phyloP scores from a whole-genome alignment of 805 yeast species.

The Nakazawaea ambrosiae region DNA sequence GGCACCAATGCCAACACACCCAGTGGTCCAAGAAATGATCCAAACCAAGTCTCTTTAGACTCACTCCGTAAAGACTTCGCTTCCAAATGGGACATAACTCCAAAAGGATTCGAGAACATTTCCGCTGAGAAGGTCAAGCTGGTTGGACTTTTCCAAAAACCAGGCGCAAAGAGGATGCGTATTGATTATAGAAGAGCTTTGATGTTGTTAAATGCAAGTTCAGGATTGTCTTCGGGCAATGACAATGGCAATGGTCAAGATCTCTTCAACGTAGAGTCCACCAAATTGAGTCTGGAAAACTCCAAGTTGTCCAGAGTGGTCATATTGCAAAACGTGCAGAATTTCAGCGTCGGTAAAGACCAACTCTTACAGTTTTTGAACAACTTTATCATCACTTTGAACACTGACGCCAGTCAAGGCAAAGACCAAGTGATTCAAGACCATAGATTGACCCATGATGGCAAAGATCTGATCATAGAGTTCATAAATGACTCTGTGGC shows the following conservation, averaged over 20 bases:
- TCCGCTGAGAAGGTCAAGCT: conserved; percentile 73
- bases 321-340: not conserved
- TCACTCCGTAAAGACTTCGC: not conserved
- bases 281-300: conserved; percentile 23
- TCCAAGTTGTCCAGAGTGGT: conserved; percentile 21
- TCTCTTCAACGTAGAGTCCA: conserved; percentile 18
- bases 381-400: conserved; percentile 35
- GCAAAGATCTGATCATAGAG: not conserved
- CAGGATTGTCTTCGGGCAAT: no score
- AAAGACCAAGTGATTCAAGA: conserved; percentile 13
- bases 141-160: conserved; percentile 71
- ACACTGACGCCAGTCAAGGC: conserved; percentile 32
- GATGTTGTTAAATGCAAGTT: conserved; percentile 1
- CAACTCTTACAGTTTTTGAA: conserved; percentile 37
- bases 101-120: conserved; percentile 67
- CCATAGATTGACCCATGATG: not conserved
- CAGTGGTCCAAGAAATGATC: conserved; percentile 5
- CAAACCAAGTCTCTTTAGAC: not conserved
- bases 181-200: conserved; percentile 30
- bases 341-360: not conserved
- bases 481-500: not conserved
- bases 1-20: no score
- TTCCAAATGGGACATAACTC: conserved; percentile 65
- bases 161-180: conserved; percentile 45
- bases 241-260: conserved; percentile 1